Base-by-base conservation (phyloP, 805 yeast genomes). In the Scheffersomyces amazonensis region DNA sequence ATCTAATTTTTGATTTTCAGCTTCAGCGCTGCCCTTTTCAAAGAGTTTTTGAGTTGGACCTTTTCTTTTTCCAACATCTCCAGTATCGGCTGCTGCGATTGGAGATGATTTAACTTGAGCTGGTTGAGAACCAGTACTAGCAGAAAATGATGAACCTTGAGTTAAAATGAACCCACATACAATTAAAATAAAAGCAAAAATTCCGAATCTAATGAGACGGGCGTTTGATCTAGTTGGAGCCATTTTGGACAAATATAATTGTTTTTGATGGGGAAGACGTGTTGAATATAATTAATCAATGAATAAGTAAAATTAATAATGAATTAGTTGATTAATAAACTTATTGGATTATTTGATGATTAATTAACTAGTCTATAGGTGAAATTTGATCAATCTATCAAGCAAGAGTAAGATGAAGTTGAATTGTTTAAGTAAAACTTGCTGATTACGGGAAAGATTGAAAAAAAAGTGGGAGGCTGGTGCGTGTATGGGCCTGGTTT, bases 81-180 rank as follows among this genome's bases (percentile, higher is more conserved):
- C 16, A 27, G 7, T 6, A 5, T 27, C 30, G 5, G 12, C 7
- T 5, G 17, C 5, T 6, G 30, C 30, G 10, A 27, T 13, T 4
- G 30, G 30, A 12, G 13, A 9, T 9, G 27, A 7, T 7, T 20
- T 20, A 8, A 5, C n/a, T 13, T 17, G n/a, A 15, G 30, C 16
- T 5, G 30, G 5, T 4, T 7, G 5, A 13, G 16, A 13, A 4
- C 7, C 5, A 5, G 30, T 5, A 27, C 10, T 15, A 17, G 30
- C 7, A 27, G 5, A 6, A 15, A 42, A 42, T n/a, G 49, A 37
- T 9, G 67, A 61, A 17, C 70, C 71, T 34, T 58, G 52, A 18
- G 70, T 56, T 34, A 65, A 62, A 30, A 65, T 57, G 39, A 48
- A 65, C 5, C 69, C 69, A 48, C 70, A 64, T 18, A 46, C 52